These are phyloP conservation scores for Leptodermis oblonga DNA, from an alignment of 257 asterid genomes.

Conservation along the genomic window DNA sequence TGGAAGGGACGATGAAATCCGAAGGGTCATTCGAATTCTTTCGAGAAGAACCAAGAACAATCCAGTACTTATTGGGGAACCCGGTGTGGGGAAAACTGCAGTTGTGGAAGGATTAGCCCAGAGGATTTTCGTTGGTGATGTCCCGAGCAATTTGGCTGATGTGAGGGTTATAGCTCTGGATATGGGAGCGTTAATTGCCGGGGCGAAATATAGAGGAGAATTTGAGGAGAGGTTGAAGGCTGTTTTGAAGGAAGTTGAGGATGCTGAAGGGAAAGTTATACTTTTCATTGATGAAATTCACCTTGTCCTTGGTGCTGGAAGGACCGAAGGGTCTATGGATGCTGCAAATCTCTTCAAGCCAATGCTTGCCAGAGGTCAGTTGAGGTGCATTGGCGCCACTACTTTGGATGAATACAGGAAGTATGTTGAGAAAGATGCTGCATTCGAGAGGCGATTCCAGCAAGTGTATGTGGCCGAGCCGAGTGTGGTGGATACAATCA, in stretches of 20 bases:
- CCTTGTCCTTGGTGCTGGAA: constrained; percentile 32
- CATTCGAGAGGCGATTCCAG: constrained; percentile 38
- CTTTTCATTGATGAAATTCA: constrained; percentile 40
- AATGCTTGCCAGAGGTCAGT: constrained; percentile 34
- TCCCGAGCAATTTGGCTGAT: constrained; percentile 25
- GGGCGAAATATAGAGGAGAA: constrained; percentile 35
- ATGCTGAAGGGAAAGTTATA: constrained; percentile 34
- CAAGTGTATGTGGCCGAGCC: constrained; percentile 41
- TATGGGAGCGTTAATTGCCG: constrained; percentile 39
- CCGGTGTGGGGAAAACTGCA: constrained; percentile 38
- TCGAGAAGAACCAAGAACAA: constrained; percentile 35
- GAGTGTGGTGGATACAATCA: constrained; percentile 28
- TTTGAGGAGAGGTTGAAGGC: constrained; percentile 35
- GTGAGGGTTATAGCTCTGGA: constrained; percentile 30
- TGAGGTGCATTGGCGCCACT: constrained; percentile 39
- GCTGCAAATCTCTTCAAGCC: constrained; percentile 39
- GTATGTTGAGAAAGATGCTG: constrained; percentile 40
- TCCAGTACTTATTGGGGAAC: constrained; percentile 34
- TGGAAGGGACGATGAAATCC: constrained; percentile 35
- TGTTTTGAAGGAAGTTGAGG: constrained; percentile 29
- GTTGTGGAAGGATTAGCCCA: constrained; percentile 38
- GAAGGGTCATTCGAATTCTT: constrained; percentile 28
- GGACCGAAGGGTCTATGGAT: constrained; percentile 37
- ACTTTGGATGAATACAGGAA: constrained; percentile 33
- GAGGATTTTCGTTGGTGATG: constrained; percentile 30